Evolutionary conservation across 305 asterid genomes (phyloP).

Genomic region (Fraxinus velutina): DNA sequence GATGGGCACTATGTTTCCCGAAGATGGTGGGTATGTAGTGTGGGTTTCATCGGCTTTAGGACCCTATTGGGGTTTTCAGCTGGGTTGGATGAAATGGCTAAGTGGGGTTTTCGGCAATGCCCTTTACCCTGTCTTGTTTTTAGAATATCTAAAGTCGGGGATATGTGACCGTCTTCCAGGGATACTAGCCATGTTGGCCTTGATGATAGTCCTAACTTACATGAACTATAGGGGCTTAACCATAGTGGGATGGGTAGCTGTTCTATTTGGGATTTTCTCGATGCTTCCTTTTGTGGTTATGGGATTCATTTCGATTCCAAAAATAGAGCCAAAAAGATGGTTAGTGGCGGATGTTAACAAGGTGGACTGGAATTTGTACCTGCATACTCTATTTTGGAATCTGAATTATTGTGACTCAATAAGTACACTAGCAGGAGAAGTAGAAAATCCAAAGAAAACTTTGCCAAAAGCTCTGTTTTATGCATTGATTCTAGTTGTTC

Average conservation of each 20-base stretch:
- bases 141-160: slow-evolving; percentile 69
- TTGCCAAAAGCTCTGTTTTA: slow-evolving; percentile 65
- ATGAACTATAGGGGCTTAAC: slow-evolving; percentile 78
- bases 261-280: slow-evolving; percentile 60
- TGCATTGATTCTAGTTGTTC: slow-evolving; percentile 56
- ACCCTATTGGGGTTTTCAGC: slow-evolving; percentile 79
- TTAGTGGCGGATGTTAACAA: slow-evolving; percentile 51
- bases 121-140: slow-evolving; percentile 70
- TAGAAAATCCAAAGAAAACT: slow-evolving; percentile 59
- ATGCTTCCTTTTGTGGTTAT: slow-evolving; percentile 69
- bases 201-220: slow-evolving; percentile 52
- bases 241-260: slow-evolving; percentile 73
- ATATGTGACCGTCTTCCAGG: slow-evolving; percentile 61
- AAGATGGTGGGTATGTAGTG: slow-evolving; percentile 77
- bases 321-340: slow-evolving; percentile 64
- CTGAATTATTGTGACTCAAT: slow-evolving; percentile 83
- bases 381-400: slow-evolving; percentile 82
- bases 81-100: slow-evolving; percentile 86
- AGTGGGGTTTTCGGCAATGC: slow-evolving; percentile 83
- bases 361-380: slow-evolving; percentile 66
- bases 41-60: slow-evolving; percentile 91
- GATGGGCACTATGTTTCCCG: slow-evolving; percentile 88
- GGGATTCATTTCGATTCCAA: slow-evolving; percentile 73
- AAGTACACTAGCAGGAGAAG: slow-evolving; percentile 76
- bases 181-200: slow-evolving; percentile 46